Percentiles rank a stretch among this genome's conserved stretches.
These are phyloP conservation scores for Lecanoromycetidae sp. DNA, from an alignment of 2,329 filamentous ascomycete species.

Conservation along the genomic window DNA sequence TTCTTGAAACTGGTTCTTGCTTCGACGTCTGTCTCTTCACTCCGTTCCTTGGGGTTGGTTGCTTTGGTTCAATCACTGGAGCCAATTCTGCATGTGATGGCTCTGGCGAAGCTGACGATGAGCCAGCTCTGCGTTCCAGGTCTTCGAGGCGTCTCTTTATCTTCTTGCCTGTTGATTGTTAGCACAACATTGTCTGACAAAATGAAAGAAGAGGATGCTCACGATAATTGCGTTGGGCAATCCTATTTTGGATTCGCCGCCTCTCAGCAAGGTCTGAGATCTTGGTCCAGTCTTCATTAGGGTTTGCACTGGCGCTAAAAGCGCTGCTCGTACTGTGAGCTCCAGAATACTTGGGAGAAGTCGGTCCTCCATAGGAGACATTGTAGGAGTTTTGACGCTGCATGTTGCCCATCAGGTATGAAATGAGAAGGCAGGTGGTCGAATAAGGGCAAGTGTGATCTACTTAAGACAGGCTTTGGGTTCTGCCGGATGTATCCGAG, in stretches of 20 bases:
- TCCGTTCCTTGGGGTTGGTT: constrained; percentile 22
- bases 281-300: constrained; percentile 98
- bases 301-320: constrained; percentile 86
- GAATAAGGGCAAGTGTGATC: too few relatives aligned
- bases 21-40: constrained; percentile 16
- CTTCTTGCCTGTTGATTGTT: constrained; percentile 44
- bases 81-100: constrained; percentile 42
- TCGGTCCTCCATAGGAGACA: constrained; percentile 9
- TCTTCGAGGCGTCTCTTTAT: constrained; percentile 56
- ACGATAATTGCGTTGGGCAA: constrained; percentile 97
- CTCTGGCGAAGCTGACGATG: constrained; percentile 50
- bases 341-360: constrained; percentile 51
- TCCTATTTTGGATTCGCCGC: constrained; percentile 88
- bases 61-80: constrained; percentile 18
- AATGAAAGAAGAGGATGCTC: too few relatives aligned
- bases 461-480: background rate
- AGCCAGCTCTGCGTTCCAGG: constrained; percentile 49
- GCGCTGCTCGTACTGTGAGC: constrained; percentile 78
- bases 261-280: constrained; percentile 94
- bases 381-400: constrained; percentile 14
- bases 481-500: constrained; percentile 4
- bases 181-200: too few relatives aligned
- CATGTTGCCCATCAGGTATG: constrained; percentile 18
- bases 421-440: background rate
- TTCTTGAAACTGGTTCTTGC: constrained; percentile 10